A percentile compares a stretch with the other conserved stretches of the same genome.
Evolutionary conservation across 2,329 filamentous ascomycete species (phyloP).

Genomic region (Fusarium heterosporum): DNA sequence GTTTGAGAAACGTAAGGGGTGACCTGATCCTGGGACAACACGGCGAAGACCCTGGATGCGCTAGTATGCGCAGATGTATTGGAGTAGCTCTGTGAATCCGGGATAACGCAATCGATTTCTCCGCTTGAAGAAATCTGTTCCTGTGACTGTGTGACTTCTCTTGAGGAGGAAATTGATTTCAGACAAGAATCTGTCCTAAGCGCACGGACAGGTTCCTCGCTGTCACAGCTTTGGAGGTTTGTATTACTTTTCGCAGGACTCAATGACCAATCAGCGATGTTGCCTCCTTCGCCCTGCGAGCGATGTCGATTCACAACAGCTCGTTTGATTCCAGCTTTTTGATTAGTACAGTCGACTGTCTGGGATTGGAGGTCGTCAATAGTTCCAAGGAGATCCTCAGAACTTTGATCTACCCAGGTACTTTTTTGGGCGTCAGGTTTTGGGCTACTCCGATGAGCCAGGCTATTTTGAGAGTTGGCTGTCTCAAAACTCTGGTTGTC

Average conservation of each 20-base stretch:
- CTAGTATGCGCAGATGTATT: constrained; percentile 11
- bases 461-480: constrained; percentile 3
- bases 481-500: constrained; percentile 13
- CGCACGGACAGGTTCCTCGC: not conserved
- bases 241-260: not conserved
- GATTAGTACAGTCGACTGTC: not conserved
- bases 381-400: not conserved
- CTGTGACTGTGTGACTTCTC: not conserved
- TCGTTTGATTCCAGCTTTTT: not conserved
- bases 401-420: not conserved
- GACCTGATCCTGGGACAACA: not conserved
- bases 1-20: constrained; percentile 17
- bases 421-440: constrained; percentile 5
- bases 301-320: not conserved
- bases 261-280: not conserved
- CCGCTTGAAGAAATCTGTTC: constrained; percentile 9
- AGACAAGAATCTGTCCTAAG: not conserved
- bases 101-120: constrained; percentile 25
- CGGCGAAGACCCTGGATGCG: not conserved
- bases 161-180: not conserved
- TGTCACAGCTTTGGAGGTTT: not conserved
- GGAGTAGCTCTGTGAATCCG: constrained; percentile 41
- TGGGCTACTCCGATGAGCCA: not conserved
- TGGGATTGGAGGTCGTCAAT: not conserved
- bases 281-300: not conserved